Evolutionary conservation across 2,329 filamentous ascomycete species (phyloP), one percentile per base, ranked within the genome.

Genomic region (Scleromitrula shiraiana): DNA sequence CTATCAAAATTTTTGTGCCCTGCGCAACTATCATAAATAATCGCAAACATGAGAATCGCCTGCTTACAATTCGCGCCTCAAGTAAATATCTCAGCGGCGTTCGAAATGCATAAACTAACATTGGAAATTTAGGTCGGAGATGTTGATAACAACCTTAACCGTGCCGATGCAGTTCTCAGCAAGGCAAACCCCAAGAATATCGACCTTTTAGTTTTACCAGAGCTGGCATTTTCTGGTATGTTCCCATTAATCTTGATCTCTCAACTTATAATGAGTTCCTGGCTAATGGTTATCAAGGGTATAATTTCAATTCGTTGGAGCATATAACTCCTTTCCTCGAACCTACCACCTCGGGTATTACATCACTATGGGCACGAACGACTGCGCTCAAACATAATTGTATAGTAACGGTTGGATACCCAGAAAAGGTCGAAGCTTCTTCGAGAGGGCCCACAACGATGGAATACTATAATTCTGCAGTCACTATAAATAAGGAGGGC

Each of bases 191-290:
- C 72, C 0, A 66, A 74, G 1, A 67, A 74, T n/a, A 57, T 90
- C 1, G 83, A 88, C 60, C 71, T 90, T 24, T 70, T 93, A 0
- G 78, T 91, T 0, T 67, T 91, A 0, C 85, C 87, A 0, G 87
- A 91, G 62, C 68, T 91, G 63, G 83, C 86, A 1, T 88, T 91
- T 60, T 75, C 79, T 49, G 83, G 83, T 85, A 66, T 5, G 10
- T 40, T 30, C 6, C 7, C 27, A 20, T 26, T 14, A 15, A 29
- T 14, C 30, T 26, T 22, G 12, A 9, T 14, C 2, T 30, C n/a
- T 43, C 24, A n/a, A n/a, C n/a, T n/a, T n/a, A n/a, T n/a, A n/a
- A 4, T 6, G 4, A 4, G 4, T 9, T 9, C 10, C n/a, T 12
- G 12, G 2, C 22, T 50, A 29, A 46, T 7, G 2, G 3, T 24